These are phyloP conservation scores for Leishmania braziliensis DNA, from an alignment of 208 protist species.

Conservation along the genomic window DNA sequence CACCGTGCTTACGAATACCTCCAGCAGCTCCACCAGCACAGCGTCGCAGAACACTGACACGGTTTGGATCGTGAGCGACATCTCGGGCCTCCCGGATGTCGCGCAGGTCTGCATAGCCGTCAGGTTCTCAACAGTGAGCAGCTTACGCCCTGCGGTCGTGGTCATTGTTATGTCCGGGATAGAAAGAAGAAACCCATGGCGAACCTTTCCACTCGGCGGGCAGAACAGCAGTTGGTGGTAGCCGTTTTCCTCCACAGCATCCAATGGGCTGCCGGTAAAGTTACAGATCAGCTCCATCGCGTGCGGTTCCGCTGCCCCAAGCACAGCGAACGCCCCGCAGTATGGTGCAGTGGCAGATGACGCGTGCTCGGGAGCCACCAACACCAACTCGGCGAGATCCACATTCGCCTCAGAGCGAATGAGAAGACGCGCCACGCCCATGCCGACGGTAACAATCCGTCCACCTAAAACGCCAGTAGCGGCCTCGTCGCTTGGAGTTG, in stretches of 20 bases:
- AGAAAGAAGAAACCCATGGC: conserved; percentile 8
- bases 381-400: conserved; percentile 28
- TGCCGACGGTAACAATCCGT: conserved; percentile 10
- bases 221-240: background rate
- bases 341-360: conserved; percentile 16
- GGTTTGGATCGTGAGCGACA: conserved; percentile 14
- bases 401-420: conserved; percentile 16
- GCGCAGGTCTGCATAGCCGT: conserved; percentile 7
- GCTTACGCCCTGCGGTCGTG: conserved; percentile 23
- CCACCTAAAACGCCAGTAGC: conserved; percentile 8
- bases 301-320: conserved; percentile 19
- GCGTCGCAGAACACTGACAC: conserved; percentile 7
- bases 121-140: conserved; percentile 26
- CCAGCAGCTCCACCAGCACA: conserved; percentile 25
- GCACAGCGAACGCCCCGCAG: conserved; percentile 11
- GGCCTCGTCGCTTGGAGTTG: background rate
- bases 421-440: conserved; percentile 25
- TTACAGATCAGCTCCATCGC: conserved; percentile 26
- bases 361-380: conserved; percentile 23
- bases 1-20: background rate
- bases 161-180: conserved; percentile 33
- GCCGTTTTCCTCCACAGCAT: background rate
- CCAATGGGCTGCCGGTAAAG: background rate
- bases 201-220: background rate
- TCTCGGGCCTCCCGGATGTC: background rate